Evolutionary conservation across 2,329 filamentous ascomycete species (phyloP).

Genomic region (Stagonosporopsis vannaccii): DNA sequence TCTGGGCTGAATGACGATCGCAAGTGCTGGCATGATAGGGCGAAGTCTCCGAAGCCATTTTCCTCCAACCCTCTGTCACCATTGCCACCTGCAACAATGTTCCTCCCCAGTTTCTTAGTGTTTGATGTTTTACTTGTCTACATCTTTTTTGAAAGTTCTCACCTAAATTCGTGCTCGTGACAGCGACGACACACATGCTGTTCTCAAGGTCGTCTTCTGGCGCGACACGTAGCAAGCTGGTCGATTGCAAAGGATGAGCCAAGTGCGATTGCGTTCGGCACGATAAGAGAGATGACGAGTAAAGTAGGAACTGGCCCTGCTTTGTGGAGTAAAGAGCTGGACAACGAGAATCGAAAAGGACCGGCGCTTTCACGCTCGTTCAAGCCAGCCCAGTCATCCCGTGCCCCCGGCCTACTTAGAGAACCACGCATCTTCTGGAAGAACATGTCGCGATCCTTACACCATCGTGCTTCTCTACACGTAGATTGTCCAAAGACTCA

Average conservation of each 20-base stretch:
- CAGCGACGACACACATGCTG: not conserved
- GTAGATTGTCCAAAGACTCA: too few relatives aligned
- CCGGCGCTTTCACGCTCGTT: not conserved
- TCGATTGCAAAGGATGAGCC: not conserved
- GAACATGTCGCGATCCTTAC: too few relatives aligned
- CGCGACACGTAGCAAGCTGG: not conserved
- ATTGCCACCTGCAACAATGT: not conserved
- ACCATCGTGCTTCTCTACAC: too few relatives aligned
- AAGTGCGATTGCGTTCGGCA: not conserved
- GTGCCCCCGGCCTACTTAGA: too few relatives aligned
- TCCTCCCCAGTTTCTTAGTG: too few relatives aligned
- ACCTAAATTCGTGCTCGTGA: too few relatives aligned
- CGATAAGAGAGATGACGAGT: not conserved
- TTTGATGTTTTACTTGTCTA: too few relatives aligned
- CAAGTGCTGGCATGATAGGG: conserved; percentile 5
- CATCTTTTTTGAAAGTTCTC: not conserved
- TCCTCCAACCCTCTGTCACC: conserved; percentile 2
- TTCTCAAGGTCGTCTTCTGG: not conserved
- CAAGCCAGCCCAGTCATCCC: too few relatives aligned
- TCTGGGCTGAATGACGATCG: conserved; percentile 12
- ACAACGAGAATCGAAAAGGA: not conserved
- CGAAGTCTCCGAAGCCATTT: not conserved
- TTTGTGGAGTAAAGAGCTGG: not conserved
- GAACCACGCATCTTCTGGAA: too few relatives aligned
- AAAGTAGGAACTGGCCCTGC: not conserved